phyloP scores from a whole-genome alignment of 2,329 filamentous ascomycete species.

The Cladosporium austrohemisphaericum region DNA sequence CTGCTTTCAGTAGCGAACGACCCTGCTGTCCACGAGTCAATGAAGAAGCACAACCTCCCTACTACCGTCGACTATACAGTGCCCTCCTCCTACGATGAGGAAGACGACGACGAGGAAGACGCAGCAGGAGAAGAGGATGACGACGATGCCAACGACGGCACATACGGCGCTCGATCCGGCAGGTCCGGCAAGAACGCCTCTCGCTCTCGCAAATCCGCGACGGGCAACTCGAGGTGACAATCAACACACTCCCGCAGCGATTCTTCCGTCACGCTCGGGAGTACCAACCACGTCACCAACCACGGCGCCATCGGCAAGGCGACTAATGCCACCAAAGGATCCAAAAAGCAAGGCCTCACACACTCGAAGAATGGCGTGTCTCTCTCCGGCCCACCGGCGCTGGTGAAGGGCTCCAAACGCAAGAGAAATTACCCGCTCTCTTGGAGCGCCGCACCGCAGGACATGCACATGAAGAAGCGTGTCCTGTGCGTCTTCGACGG shows the following conservation, averaged over 20 bases:
- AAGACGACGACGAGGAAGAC: slow-evolving; percentile 57
- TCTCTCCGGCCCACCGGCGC: slow-evolving; percentile 44
- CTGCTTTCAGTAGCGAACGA: slow-evolving; percentile 59
- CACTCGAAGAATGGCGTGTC: slow-evolving; percentile 71
- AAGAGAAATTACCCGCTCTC: slow-evolving; percentile 88
- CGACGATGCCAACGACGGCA: slow-evolving; percentile 43
- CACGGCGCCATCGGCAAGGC: slow-evolving; percentile 30
- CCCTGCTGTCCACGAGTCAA: slow-evolving; percentile 53
- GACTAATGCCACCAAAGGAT: slow-evolving; percentile 40
- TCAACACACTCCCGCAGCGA: slow-evolving; percentile 50
- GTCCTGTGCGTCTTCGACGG: slow-evolving; percentile 92
- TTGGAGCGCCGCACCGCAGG: slow-evolving; percentile 87
- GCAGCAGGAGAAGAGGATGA: slow-evolving; percentile 56
- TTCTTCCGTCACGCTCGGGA: slow-evolving; percentile 22
- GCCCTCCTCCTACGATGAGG: slow-evolving; percentile 47
- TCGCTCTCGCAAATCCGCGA: slow-evolving; percentile 46
- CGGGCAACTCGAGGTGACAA: slow-evolving; percentile 47
- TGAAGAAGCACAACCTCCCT: slow-evolving; percentile 56
- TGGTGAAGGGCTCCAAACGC: slow-evolving; percentile 67
- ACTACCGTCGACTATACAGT: slow-evolving; percentile 44
- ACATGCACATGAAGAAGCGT: slow-evolving; percentile 98
- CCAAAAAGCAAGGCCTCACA: slow-evolving; percentile 56
- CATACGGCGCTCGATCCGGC: slow-evolving; percentile 48
- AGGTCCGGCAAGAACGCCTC: slow-evolving; percentile 48
- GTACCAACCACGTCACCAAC: slow-evolving; percentile 37